These are phyloP conservation scores for Trametopsis cervina DNA, from an alignment of 768 basidiomycete species.

Conservation along the genomic window DNA sequence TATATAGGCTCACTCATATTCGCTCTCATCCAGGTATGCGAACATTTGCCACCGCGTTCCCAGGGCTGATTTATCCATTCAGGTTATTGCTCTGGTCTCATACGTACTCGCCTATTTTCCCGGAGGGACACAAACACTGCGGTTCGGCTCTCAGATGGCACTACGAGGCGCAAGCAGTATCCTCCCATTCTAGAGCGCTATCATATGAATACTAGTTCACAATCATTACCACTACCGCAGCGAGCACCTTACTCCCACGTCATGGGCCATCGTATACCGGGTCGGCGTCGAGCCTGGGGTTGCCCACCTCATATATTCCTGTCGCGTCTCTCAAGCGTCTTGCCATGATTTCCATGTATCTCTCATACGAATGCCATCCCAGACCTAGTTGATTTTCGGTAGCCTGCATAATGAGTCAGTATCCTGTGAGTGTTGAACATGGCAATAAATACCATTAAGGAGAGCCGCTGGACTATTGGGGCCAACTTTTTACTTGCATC, in stretches of 20 bases:
- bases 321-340: slow-evolving; percentile 59
- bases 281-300: too few relatives aligned
- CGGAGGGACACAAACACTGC: slow-evolving; percentile 74
- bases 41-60: too few relatives aligned
- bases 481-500: slow-evolving; percentile 51
- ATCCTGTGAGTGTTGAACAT: slow-evolving; percentile 29
- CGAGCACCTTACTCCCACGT: too few relatives aligned
- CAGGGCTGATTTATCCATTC: too few relatives aligned
- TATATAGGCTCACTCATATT: slow-evolving; percentile 82
- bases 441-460: slow-evolving; percentile 31
- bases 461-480: slow-evolving; percentile 47
- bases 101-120: slow-evolving; percentile 97
- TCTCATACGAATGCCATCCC: slow-evolving; percentile 58
- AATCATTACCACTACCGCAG: too few relatives aligned
- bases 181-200: slow-evolving; percentile 75
- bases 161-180: slow-evolving; percentile 80
- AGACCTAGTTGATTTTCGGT: slow-evolving; percentile 34
- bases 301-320: slow-evolving; percentile 44
- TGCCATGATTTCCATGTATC: slow-evolving; percentile 73
- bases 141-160: slow-evolving; percentile 73
- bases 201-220: too few relatives aligned
- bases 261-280: too few relatives aligned
- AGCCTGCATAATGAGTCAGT: slow-evolving; percentile 9
- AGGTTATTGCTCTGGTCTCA: slow-evolving; percentile 78
- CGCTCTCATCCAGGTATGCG: slow-evolving; percentile 72